phyloP scores from a whole-genome alignment of 2,329 filamentous ascomycete species.

The Phialocephala subalpina region DNA sequence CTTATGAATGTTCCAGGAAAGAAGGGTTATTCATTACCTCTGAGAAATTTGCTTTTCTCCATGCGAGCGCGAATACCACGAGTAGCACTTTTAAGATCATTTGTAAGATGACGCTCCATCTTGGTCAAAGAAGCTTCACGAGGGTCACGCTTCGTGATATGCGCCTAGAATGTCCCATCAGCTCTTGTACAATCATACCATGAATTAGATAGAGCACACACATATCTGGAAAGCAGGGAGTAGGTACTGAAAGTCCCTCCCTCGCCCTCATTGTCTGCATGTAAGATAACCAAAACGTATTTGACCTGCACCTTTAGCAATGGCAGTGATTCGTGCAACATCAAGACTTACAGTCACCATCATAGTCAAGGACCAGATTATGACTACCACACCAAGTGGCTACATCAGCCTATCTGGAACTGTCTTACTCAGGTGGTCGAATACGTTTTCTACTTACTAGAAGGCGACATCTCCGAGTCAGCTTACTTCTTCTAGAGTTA shows the following conservation, averaged over 20 bases:
- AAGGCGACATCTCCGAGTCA: too few relatives aligned
- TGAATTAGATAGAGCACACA: conserved; percentile 19
- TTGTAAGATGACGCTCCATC: conserved; percentile 64
- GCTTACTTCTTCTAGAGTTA: too few relatives aligned
- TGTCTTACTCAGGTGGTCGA: background rate
- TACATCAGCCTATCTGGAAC: conserved; percentile 9
- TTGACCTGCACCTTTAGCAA: conserved; percentile 53
- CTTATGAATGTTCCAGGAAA: too few relatives aligned
- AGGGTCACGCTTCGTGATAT: conserved; percentile 67
- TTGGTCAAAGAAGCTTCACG: conserved; percentile 61
- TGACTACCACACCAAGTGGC: conserved; percentile 46
- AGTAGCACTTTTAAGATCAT: conserved; percentile 60
- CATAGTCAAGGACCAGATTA: conserved; percentile 72
- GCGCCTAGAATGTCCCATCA: conserved; percentile 45
- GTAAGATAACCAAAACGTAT: conserved; percentile 70
- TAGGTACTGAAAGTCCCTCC: conserved; percentile 76
- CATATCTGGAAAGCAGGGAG: conserved; percentile 67
- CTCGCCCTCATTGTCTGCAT: conserved; percentile 74
- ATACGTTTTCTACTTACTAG: conserved; percentile 42
- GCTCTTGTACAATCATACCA: background rate
- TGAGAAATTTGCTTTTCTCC: conserved; percentile 62
- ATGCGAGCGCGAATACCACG: conserved; percentile 62
- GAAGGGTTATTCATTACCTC: conserved; percentile 36
- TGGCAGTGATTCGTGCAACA: background rate
- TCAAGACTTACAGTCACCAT: conserved; percentile 58